phyloP scores from a whole-genome alignment of 441 rosid species.

The Theobroma grandiflorum region DNA sequence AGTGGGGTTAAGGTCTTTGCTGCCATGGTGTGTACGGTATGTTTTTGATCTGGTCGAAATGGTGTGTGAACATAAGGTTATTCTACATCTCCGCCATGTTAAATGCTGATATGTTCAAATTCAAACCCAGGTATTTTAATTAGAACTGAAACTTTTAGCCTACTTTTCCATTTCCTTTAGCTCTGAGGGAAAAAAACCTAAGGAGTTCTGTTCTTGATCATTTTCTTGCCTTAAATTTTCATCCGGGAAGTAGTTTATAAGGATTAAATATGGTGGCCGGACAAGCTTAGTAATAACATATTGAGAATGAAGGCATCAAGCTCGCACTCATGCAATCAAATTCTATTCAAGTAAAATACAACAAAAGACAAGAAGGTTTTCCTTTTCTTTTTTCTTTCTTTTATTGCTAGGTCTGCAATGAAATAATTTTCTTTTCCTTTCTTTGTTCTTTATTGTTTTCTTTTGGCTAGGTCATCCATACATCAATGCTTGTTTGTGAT shows the following conservation, averaged over 20 bases:
- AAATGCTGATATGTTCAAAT: slow-evolving; percentile 5
- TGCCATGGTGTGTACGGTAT: background rate
- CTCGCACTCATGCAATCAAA: slow-evolving; percentile 2
- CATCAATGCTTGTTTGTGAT: background rate
- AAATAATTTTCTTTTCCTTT: background rate
- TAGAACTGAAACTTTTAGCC: background rate
- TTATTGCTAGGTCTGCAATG: slow-evolving; percentile 5
- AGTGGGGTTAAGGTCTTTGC: background rate
- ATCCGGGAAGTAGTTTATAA: background rate
- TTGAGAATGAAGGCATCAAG: background rate
- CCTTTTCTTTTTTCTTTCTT: background rate
- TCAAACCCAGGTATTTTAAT: background rate
- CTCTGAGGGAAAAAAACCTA: background rate
- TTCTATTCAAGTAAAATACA: background rate
- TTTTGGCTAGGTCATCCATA: slow-evolving; percentile 19
- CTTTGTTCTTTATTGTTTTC: background rate
- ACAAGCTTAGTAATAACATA: background rate
- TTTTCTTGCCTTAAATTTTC: background rate
- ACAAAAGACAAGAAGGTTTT: background rate
- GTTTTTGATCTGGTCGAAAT: slow-evolving; percentile 6
- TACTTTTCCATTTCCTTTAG: background rate
- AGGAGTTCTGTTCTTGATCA: background rate
- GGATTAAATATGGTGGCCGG: slow-evolving; percentile 5
- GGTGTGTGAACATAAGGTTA: slow-evolving; percentile 7
- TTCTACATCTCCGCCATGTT: background rate